Percentiles rank a stretch among this genome's conserved stretches.
These are phyloP conservation scores for Coprinopsis cinerea DNA, from an alignment of 768 basidiomycete species.

Conservation along the genomic window DNA sequence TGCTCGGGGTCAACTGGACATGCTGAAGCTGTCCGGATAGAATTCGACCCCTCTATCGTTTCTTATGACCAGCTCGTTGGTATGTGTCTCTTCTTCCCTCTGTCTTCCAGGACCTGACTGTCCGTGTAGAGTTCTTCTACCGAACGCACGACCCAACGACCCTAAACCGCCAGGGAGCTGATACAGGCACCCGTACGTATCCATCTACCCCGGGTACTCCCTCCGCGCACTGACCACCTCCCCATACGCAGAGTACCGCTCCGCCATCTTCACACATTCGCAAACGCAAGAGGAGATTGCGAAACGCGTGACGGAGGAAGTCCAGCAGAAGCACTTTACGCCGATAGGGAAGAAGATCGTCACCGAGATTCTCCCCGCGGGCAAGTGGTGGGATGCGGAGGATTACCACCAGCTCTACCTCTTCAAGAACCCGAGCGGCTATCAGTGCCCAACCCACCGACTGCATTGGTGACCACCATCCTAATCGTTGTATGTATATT, in stretches of 20 bases:
- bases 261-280: conserved; percentile 79
- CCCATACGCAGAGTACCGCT: conserved; percentile 71
- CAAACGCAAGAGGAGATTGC: conserved; percentile 71
- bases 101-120: not conserved
- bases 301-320: conserved; percentile 69
- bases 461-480: conserved; percentile 60
- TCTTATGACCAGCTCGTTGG: conserved; percentile 84
- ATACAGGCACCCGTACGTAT: conserved; percentile 69
- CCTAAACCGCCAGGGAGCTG: conserved; percentile 69
- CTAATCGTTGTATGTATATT: not conserved
- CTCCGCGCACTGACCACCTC: not conserved
- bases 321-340: conserved; percentile 79
- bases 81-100: conserved; percentile 30
- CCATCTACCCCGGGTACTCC: not conserved
- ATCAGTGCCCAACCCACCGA: conserved; percentile 86
- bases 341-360: conserved; percentile 69
- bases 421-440: conserved; percentile 81
- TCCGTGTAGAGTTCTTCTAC: conserved; percentile 77
- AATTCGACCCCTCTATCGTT: conserved; percentile 76
- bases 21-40: conserved; percentile 83
- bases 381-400: conserved; percentile 79
- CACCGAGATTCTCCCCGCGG: conserved; percentile 66
- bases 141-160: conserved; percentile 93
- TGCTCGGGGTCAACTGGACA: conserved; percentile 80
- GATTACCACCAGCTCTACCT: conserved; percentile 81